Base-by-base conservation (phyloP, 164 flowering plant genomes). In the Piper betle region DNA sequence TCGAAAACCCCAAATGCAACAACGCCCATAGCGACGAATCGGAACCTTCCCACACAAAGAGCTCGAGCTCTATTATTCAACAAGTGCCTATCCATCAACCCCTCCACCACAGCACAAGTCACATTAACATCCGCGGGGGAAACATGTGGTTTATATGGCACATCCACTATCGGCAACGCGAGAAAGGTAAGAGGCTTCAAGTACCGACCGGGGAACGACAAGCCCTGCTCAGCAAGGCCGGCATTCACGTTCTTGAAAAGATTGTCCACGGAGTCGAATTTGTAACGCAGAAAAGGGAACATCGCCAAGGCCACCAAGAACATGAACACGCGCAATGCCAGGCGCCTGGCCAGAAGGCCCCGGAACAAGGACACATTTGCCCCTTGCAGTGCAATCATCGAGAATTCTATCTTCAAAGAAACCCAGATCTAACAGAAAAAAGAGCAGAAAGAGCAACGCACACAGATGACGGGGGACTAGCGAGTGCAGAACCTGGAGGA, bases 401-500 rank as follows among this genome's bases (percentile, higher is more conserved):
- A 57, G 54, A 2, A 25, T 39, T 16, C 5, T 5, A 55, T 13
- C 38, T 0, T 18, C 6, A 55, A 55, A 55, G 10, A 16, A 15
- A 55, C 20, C 9, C 39, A 55, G 58, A 55, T 55, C 57, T n/a
- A 16, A 55, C 18, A 10, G 57, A 20, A 55, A 11, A 18, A 55
- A 11, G 57, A 16, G 0, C 57, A 66, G 62, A 61, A 8, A 53
- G 39, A 43, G 33, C 6, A 5, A 60, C 4, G 37, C 62, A 18
- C 38, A 41, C 5, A 33, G 38, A 43, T 16, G 40, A 52, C 39
- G 39, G 48, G 55, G 33, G 55, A 72, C 60, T 92, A 92, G 74
- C 98, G 98, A 77, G 96, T 82, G 60, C 98, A 92, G 81, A 92
- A 92, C 88, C 98, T 87, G 86, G 91, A 92, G 43, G 98, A 87